Base-by-base conservation (phyloP, 179 eudicot species). In the Spinacia oleracea region DNA sequence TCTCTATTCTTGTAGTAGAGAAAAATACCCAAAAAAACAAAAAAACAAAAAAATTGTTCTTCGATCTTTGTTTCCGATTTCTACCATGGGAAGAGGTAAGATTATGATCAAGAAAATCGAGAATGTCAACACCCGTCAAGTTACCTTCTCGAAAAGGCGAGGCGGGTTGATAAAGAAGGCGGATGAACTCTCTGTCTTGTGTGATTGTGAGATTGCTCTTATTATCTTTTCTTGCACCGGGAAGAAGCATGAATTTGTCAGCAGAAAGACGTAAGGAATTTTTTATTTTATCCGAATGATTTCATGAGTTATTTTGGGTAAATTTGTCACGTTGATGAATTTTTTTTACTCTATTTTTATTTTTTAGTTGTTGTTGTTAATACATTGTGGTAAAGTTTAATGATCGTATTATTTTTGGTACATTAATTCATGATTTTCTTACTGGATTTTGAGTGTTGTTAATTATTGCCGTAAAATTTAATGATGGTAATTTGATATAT, bases 121-220 rank as follows among this genome's bases (percentile, higher is more conserved):
- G 85, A 91, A 88, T 77, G 74, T 74, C 27, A 88, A 88, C 51
- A 91, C 84, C 72, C 83, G 94, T 64, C 94, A 91, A 78, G 94
- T 91, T 3, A 91, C 92, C 1, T 89, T 90, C 79, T 90, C 94
- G 0, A 90, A 90, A 80, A 79, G 93, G 11, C 84, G 93, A 5
- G 63, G 50, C 43, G 94, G 94, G 32, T 73, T 90, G 88, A 70
- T 91, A 6, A 91, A 91, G 85, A 91, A 91, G 82, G 92, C 94
- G 0, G 70, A 56, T 6, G 94, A 90, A 65, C 88, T 90, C 6
- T 78, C 94, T 15, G 74, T 90, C 23, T 78, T 90, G 0, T 90
- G 93, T 82, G 94, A 83, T 67, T 85, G 89, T 53, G 91, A 90
- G 0, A 84, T 90, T 81, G 94, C 84, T 62, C 86, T 90, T n/a